These are phyloP conservation scores for Ogataea hybrid DNA, from an alignment of 1,139 yeast species.

Conservation along the genomic window DNA sequence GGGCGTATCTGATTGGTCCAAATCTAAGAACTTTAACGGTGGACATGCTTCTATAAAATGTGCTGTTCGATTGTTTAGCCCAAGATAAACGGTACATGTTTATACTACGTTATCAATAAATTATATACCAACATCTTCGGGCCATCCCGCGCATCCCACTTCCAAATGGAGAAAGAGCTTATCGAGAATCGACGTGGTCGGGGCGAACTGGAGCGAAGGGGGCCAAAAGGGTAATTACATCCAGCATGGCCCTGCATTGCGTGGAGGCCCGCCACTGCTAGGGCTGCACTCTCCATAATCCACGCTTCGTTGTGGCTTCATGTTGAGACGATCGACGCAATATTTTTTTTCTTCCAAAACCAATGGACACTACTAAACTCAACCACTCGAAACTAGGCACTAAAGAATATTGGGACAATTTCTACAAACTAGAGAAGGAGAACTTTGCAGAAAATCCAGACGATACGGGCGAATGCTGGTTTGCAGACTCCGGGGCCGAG, in stretches of 20 bases:
- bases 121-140: not conserved
- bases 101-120: constrained; percentile 1
- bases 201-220: not conserved
- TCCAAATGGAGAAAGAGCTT: not conserved
- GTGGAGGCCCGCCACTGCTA: not conserved
- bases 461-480: constrained; percentile 97
- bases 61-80: not conserved
- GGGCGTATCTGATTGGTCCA: constrained; percentile 53
- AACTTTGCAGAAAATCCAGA: constrained; percentile 71
- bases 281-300: not conserved
- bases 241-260: not conserved
- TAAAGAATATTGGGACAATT: constrained; percentile 84
- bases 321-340: constrained; percentile 7
- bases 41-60: constrained; percentile 16
- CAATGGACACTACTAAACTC: constrained; percentile 46
- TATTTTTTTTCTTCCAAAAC: constrained; percentile 2
- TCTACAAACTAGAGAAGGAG: constrained; percentile 66
- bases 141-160: constrained; percentile 8
- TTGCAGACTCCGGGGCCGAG: constrained; percentile 90
- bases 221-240: not conserved
- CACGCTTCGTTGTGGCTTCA: not conserved
- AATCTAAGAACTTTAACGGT: constrained; percentile 54
- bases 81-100: constrained; percentile 3
- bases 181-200: not conserved
- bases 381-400: constrained; percentile 79